Conservation (phyloP, 2,329 filamentous ascomycete species). For the Stemphylium beticola region DNA sequence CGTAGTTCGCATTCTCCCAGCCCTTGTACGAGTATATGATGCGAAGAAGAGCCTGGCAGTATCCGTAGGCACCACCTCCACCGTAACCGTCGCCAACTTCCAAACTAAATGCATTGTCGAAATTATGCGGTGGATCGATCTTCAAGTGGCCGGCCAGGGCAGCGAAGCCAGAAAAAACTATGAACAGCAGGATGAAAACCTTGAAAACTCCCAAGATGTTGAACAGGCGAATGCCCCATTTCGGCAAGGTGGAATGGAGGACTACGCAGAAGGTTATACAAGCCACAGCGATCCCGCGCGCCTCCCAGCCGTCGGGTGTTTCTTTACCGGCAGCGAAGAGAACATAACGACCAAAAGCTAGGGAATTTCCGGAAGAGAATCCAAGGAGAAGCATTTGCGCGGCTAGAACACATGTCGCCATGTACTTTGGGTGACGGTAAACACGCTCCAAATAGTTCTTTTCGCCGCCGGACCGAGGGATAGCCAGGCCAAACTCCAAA, state of each 20-base stretch:
- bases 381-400: slow-evolving; percentile 67
- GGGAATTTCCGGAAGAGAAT: slow-evolving; percentile 64
- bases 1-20: slow-evolving; percentile 62
- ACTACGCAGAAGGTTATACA: slow-evolving; percentile 60
- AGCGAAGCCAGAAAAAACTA: slow-evolving; percentile 63
- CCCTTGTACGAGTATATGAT: slow-evolving; percentile 68
- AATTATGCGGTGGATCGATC: slow-evolving; percentile 61
- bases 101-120: slow-evolving; percentile 63
- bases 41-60: slow-evolving; percentile 64
- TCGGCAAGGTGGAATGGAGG: slow-evolving; percentile 61
- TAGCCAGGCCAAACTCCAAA: slow-evolving; percentile 68
- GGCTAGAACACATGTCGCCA: slow-evolving; percentile 66
- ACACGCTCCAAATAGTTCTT: slow-evolving; percentile 72
- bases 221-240: slow-evolving; percentile 65
- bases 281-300: slow-evolving; percentile 59
- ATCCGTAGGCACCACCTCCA: slow-evolving; percentile 48
- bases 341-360: slow-evolving; percentile 65
- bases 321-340: slow-evolving; percentile 60
- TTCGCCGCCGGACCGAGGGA: slow-evolving; percentile 67
- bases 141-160: slow-evolving; percentile 42
- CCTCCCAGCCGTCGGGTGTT: slow-evolving; percentile 61
- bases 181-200: slow-evolving; percentile 64
- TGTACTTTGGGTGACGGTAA: slow-evolving; percentile 63
- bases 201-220: slow-evolving; percentile 68
- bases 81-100: slow-evolving; percentile 41